phyloP scores from a whole-genome alignment of 2,329 filamentous ascomycete species.

The Alternaria hordeiaustralica region DNA sequence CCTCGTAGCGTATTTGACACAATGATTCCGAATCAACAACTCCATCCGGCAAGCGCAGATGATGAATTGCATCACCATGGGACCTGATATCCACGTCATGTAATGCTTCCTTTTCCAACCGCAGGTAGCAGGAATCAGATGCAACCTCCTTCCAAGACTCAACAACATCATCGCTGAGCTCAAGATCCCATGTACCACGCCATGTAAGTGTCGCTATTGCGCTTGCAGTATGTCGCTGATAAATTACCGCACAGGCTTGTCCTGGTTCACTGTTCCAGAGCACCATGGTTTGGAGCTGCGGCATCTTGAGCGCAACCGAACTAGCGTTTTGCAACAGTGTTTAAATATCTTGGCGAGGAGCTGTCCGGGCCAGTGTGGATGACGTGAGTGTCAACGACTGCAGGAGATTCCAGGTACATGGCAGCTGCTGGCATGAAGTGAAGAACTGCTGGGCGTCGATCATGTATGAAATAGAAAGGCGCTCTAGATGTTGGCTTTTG shows the following conservation, averaged over 20 bases:
- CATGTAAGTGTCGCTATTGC: slow-evolving; percentile 27
- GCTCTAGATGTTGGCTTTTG: slow-evolving; percentile 27
- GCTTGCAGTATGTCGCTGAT: slow-evolving; percentile 25
- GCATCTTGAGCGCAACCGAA: slow-evolving; percentile 27
- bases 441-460: slow-evolving; percentile 30
- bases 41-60: slow-evolving; percentile 26
- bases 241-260: slow-evolving; percentile 28
- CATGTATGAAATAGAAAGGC: slow-evolving; percentile 30
- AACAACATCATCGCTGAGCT: slow-evolving; percentile 25
- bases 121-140: not conserved
- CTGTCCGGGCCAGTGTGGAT: slow-evolving; percentile 23
- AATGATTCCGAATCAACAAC: slow-evolving; percentile 26
- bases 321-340: slow-evolving; percentile 27
- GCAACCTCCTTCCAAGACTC: slow-evolving; percentile 23
- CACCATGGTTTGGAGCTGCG: slow-evolving; percentile 28
- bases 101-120: slow-evolving; percentile 19
- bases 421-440: slow-evolving; percentile 28
- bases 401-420: slow-evolving; percentile 28
- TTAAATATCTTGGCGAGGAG: slow-evolving; percentile 22
- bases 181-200: slow-evolving; percentile 27
- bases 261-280: slow-evolving; percentile 28
- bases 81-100: slow-evolving; percentile 25
- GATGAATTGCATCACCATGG: slow-evolving; percentile 26
- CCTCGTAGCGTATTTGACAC: slow-evolving; percentile 23
- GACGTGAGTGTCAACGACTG: slow-evolving; percentile 28